Evolutionary conservation across 2,329 filamentous ascomycete genomes (phyloP).

Genomic region (Clonostachys chloroleuca): DNA sequence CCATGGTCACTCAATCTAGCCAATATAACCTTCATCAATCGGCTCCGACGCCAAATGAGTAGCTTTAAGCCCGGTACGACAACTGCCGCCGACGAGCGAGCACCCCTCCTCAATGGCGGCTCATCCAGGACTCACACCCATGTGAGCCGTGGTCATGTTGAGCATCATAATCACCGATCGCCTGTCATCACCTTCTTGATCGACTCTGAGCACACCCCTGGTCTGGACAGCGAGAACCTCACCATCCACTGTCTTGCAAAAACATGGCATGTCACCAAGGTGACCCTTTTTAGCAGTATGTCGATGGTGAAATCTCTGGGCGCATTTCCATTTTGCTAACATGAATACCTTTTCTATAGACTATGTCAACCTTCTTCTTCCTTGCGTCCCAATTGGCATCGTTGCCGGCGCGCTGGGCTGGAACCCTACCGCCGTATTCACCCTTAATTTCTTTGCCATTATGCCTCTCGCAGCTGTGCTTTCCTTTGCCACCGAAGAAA

Average conservation of each 20-base stretch:
- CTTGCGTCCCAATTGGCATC: conserved; percentile 72
- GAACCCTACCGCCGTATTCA: conserved; percentile 65
- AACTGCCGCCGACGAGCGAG: conserved; percentile 25
- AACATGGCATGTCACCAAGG: conserved; percentile 51
- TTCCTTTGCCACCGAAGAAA: conserved; percentile 75
- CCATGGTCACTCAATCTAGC: conserved; percentile 7
- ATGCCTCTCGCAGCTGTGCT: conserved; percentile 70
- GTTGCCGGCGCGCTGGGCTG: conserved; percentile 57
- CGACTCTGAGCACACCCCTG: conserved; percentile 44
- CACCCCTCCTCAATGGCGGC: conserved; percentile 35
- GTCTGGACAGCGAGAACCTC: conserved; percentile 40
- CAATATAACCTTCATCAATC: conserved; percentile 13
- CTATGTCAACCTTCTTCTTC: conserved; percentile 65
- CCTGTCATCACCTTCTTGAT: conserved; percentile 37
- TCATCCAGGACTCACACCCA: background rate
- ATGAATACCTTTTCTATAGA: conserved; percentile 24
- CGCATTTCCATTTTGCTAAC: background rate
- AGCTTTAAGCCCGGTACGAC: conserved; percentile 8
- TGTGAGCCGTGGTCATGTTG: background rate
- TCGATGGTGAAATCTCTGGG: conserved; percentile 8
- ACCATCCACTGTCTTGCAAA: conserved; percentile 40
- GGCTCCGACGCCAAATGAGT: conserved; percentile 20
- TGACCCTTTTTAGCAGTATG: conserved; percentile 55
- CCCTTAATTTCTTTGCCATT: conserved; percentile 77
- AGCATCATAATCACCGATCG: background rate